Conservation (phyloP, 1,284 basidiomycete species). For the Exsudoporus floridanus region DNA sequence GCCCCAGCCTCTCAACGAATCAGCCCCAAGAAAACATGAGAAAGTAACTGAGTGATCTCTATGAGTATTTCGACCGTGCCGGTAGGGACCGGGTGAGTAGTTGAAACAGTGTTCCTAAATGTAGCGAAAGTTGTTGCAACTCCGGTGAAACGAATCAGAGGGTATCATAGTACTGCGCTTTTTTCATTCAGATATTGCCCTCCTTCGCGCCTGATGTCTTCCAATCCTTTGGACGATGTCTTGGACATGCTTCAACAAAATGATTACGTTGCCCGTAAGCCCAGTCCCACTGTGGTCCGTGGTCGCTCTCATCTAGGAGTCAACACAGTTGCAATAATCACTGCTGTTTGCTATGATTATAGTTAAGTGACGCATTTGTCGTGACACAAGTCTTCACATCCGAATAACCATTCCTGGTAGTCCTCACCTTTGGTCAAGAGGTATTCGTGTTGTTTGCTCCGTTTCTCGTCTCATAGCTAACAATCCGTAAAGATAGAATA, state of each 20-base stretch:
- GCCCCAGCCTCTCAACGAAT: no score
- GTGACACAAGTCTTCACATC: not conserved
- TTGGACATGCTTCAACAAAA: not conserved
- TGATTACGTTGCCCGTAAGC: not conserved
- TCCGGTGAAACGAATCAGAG: no score
- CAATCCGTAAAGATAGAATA: slow-evolving; percentile 1
- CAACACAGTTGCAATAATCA: not conserved
- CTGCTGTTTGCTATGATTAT: slow-evolving; percentile 2
- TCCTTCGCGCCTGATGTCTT: no score
- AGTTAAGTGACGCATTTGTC: not conserved
- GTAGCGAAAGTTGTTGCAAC: no score
- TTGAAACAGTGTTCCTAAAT: no score
- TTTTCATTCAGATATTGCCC: no score
- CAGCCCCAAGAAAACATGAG: no score
- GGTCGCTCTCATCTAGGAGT: not conserved
- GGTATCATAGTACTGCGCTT: no score
- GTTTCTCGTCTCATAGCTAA: not conserved
- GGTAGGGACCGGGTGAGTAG: no score
- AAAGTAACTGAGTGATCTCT: no score
- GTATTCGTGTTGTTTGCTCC: not conserved
- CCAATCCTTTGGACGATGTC: no score
- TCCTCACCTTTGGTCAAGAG: slow-evolving; percentile 1
- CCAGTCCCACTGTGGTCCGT: not conserved
- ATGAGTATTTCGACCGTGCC: no score
- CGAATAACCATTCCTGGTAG: not conserved